phyloP scores from a whole-genome alignment of 805 yeast genomes.

The Maudiozyma pseudohumilis region DNA sequence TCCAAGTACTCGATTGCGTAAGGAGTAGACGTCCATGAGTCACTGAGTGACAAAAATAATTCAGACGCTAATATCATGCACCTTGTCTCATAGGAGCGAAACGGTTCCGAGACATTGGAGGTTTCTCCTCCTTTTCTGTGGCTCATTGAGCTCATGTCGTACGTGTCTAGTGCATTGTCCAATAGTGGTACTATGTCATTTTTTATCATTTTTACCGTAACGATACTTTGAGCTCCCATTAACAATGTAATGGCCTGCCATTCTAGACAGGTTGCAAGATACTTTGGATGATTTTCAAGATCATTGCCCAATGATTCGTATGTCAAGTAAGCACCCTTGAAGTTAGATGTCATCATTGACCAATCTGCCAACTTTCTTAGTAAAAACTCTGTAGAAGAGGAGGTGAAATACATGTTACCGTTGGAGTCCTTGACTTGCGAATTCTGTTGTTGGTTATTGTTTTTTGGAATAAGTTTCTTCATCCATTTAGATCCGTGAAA shows the following conservation, averaged over 20 bases:
- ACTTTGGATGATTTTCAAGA: conserved; percentile 41
- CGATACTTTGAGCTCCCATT: conserved; percentile 40
- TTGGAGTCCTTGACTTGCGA: conserved; percentile 35
- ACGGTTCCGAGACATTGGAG: conserved; percentile 4
- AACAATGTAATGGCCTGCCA: conserved; percentile 70
- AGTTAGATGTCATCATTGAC: conserved; percentile 85
- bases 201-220: conserved; percentile 34
- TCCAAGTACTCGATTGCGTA: conserved; percentile 36
- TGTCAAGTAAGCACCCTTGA: conserved; percentile 69
- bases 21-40: conserved; percentile 35
- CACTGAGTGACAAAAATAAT: conserved; percentile 40
- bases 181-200: conserved; percentile 37
- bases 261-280: conserved; percentile 70
- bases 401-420: conserved; percentile 48
- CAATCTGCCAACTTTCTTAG: conserved; percentile 84
- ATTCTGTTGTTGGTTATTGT: conserved; percentile 8
- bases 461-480: conserved; percentile 28
- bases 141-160: conserved; percentile 30
- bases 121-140: neutral
- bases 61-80: conserved; percentile 61
- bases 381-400: conserved; percentile 57
- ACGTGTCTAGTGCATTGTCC: conserved; percentile 18
- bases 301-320: conserved; percentile 79
- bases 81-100: conserved; percentile 55
- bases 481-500: conserved; percentile 59